Base-by-base conservation (phyloP, 176 grass and related monocot species). In the Puccinellia tenuiflora region DNA sequence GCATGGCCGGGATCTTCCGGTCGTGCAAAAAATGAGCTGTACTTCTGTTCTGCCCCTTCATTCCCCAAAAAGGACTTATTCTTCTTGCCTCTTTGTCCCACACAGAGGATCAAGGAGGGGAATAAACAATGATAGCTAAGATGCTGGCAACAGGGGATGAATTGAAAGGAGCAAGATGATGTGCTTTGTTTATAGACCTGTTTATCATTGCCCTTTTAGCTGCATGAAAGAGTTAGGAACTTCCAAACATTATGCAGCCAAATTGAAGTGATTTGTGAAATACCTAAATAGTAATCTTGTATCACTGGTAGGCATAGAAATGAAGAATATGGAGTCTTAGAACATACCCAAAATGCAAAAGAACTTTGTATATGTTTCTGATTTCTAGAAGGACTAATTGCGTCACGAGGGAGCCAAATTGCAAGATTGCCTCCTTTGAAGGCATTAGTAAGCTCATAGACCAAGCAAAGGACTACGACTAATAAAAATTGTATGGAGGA, bases 61-160 rank as follows among this genome's bases (percentile, higher is more conserved):
- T 60, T 26, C 18, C 59, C 22, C 31, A 75, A 21, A 68, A 79
- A 73, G 31, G 61, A 14, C 62, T 79, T 47, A 52, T 73, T 83
- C 28, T 85, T 86, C 52, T 62, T 87, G 48, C 76, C 81, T 80
- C 81, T 84, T 70, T 81, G 37, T 81, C 84, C 76, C 85, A 87
- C 43, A 67, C 68, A 84, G 18, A 90, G 38, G 80, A 87, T 79
- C 82, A 77, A 76, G n/a, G 24, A 34, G 6, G 14, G 20, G 71
- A 42, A 81, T 81, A 81, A 89, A 70, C 24, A 85, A 85, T 61
- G 54, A 42, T 70, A 71, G 20, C 71, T 70, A 63, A 85, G 59
- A 77, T 81, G 70, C 76, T 67, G 73, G 81, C 77, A 88, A 81
- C 26, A 3, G 60, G 61, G 72, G 54, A 75, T 53, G n/a, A 68